These are phyloP conservation scores for Oryza brachyantha DNA, from an alignment of 176 grass and related monocot species.

Conservation along the genomic window DNA sequence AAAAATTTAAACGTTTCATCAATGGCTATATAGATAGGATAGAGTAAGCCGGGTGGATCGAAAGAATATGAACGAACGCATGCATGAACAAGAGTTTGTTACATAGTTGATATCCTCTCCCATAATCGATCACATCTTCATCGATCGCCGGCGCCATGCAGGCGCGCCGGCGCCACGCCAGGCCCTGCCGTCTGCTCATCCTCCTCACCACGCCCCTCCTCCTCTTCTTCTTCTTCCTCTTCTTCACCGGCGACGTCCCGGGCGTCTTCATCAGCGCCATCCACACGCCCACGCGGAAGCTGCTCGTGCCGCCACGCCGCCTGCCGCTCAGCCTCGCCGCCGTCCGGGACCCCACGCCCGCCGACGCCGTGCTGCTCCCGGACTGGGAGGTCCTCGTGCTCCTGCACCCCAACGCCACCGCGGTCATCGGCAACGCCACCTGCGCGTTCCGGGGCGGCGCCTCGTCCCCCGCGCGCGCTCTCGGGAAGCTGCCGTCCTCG, in stretches of 20 bases:
- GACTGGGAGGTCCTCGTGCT: conserved; percentile 68
- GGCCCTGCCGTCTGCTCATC: background rate
- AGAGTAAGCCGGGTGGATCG: too few species aligned
- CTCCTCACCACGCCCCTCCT: background rate
- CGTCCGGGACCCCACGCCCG: background rate
- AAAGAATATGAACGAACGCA: too few species aligned
- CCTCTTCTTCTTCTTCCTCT: conserved; percentile 16
- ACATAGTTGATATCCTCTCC: background rate
- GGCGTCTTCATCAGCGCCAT: background rate
- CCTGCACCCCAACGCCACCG: conserved; percentile 2
- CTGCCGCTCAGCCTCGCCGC: conserved; percentile 10
- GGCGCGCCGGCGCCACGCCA: conserved; percentile 16
- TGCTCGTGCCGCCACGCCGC: background rate
- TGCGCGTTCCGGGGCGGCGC: conserved; percentile 45
- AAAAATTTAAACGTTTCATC: too few species aligned
- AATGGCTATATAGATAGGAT: too few species aligned
- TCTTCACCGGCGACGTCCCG: background rate
- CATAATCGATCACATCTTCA: background rate
- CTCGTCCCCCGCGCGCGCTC: conserved; percentile 33
- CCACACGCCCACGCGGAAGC: background rate
- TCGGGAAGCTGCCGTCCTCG: conserved; percentile 19
- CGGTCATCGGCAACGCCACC: background rate
- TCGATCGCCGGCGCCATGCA: background rate
- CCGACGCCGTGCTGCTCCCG: conserved; percentile 48
- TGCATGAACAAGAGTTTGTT: too few species aligned